Evolutionary conservation across 257 asterid genomes (phyloP), one percentile per base, ranked within the genome.

Genomic region (Ehretia macrophylla): DNA sequence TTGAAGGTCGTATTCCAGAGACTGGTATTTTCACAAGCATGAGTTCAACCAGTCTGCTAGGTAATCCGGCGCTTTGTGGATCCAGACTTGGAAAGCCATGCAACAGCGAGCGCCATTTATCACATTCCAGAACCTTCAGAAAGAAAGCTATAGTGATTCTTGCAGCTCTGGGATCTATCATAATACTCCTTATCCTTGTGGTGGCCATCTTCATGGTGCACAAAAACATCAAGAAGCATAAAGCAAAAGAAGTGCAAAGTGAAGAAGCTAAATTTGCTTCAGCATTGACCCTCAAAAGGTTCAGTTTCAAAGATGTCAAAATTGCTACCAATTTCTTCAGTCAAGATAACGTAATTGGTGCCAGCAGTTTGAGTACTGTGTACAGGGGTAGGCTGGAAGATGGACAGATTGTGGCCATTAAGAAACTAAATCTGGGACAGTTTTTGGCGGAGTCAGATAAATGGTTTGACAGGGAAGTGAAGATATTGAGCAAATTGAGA

Each of bases 301-400:
- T 67, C 42, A 75, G 60, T 50, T 69, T 59, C 32, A 59, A 69
- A 59, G 88, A 83, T 37, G 56, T 90, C n/a, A 78, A 72, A 53
- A 58, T 23, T 0, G 91, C 94, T 1, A 90, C 97, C 0, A 51
- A 80, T 63, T 85, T 63, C 40, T 90, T 78, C 86, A 73, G 71
- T 46, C 56, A 52, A 45, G 84, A 83, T 1, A 85, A 83, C 74
- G 53, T 87, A 35, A 80, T 90, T 54, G 97, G 96, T 19, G 77
- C 84, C 38, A 87, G 94, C 78, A 70, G 77, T 35, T 59, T 87
- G 64, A 90, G 97, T 62, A 83, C 81, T 8, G 97, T 90, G 37
- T 90, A 83, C 77, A 85, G 71, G 65, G 96, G 94, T 11, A 67
- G 11, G 1, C 55, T 87, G 45, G 72, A 62, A 52, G 77, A 77